Evolutionary conservation across 2,329 filamentous ascomycete species (phyloP).

Genomic region (Fusarium sp.): DNA sequence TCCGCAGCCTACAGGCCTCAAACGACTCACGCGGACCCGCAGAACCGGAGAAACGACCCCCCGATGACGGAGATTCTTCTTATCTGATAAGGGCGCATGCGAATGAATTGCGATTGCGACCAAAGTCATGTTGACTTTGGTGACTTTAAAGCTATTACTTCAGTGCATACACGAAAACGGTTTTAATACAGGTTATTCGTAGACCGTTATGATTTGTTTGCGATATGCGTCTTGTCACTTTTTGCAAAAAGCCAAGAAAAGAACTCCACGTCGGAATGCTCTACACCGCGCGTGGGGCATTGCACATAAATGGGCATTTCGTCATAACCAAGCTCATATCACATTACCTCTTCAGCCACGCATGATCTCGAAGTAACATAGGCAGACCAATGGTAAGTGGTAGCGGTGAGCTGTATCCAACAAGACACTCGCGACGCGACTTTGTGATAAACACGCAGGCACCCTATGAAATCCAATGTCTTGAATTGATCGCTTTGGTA

Average conservation of each 20-base stretch:
- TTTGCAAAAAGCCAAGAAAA: not conserved
- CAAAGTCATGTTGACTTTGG: conserved; percentile 4
- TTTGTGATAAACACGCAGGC: not conserved
- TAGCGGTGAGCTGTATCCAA: not conserved
- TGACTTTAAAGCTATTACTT: not conserved
- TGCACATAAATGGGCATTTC: conserved; percentile 32
- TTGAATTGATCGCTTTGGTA: not conserved
- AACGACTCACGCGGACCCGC: conserved; percentile 29
- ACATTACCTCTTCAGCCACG: not conserved
- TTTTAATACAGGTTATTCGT: not conserved
- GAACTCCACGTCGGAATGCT: not conserved
- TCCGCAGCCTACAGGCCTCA: conserved; percentile 17
- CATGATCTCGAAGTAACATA: not conserved
- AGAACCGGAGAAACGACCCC: conserved; percentile 41
- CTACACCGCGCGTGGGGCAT: conserved; percentile 19
- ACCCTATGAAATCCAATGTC: not conserved
- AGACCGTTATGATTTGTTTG: not conserved
- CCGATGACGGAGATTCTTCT: conserved; percentile 42
- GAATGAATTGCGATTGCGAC: conserved; percentile 6
- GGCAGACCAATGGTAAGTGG: not conserved
- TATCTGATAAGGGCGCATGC: conserved; percentile 43
- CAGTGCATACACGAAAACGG: not conserved
- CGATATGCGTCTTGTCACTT: not conserved
- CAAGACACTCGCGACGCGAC: not conserved
- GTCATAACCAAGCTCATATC: conserved; percentile 36